A percentile compares a stretch with the other conserved stretches of the same genome.
Conservation (phyloP, 495 filamentous ascomycete genomes). For the Penicillium argentinense region DNA sequence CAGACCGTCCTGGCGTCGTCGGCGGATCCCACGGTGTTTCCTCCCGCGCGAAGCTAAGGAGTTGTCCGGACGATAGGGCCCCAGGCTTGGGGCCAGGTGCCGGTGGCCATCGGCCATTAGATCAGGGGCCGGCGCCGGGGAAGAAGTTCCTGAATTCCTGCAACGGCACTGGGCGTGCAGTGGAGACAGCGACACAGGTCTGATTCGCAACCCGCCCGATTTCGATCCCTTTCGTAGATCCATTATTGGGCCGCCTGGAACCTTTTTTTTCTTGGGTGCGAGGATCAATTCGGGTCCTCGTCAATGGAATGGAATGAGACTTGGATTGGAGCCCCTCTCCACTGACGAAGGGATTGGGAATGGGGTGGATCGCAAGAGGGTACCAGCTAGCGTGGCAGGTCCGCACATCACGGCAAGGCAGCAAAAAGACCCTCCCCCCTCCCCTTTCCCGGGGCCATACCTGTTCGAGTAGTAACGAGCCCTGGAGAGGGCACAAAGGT, state of each 20-base stretch:
- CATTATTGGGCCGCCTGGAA: constrained; percentile 20
- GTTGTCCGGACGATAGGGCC: constrained; percentile 29
- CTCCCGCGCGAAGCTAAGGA: constrained; percentile 9
- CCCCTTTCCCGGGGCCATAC: no score
- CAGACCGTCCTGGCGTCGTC: constrained; percentile 24
- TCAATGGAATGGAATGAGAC: constrained; percentile 18
- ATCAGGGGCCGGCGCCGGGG: constrained; percentile 33
- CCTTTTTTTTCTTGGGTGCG: constrained; percentile 2
- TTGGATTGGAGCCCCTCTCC: neutral
- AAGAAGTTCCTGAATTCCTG: constrained; percentile 29
- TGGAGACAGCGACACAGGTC: constrained; percentile 10
- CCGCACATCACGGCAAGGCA: constrained; percentile 11
- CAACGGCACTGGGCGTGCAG: constrained; percentile 14
- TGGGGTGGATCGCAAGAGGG: constrained; percentile 24
- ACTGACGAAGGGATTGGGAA: constrained; percentile 27
- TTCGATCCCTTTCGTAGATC: constrained; percentile 28
- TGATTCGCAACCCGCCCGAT: constrained; percentile 22
- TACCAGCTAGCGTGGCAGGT: neutral
- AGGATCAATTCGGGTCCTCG: no score
- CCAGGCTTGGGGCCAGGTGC: constrained; percentile 14
- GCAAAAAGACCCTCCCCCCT: neutral
- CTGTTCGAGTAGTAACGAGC: neutral
- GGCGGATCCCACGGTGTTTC: constrained; percentile 4
- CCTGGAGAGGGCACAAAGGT: constrained; percentile 1
- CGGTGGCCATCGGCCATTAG: constrained; percentile 26